Evolutionary conservation across 2,329 filamentous ascomycete genomes (phyloP).

Genomic region (Thelonectria discophora): DNA sequence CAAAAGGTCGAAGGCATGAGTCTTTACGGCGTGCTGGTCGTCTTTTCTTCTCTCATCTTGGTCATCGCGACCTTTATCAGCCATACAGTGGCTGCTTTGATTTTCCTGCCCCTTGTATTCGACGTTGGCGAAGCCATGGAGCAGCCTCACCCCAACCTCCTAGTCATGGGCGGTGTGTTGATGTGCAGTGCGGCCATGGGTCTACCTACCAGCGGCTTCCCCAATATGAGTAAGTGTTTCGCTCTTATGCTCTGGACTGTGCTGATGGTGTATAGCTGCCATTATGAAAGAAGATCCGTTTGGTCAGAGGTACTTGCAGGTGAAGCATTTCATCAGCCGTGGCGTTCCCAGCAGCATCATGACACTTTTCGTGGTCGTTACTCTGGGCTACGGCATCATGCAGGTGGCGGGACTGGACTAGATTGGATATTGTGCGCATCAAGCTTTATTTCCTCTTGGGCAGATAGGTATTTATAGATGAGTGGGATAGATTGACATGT

Average conservation of each 20-base stretch:
- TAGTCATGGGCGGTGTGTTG: constrained; percentile 93
- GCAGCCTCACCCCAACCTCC: constrained; percentile 88
- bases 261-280: constrained; percentile 68
- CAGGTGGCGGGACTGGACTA: constrained; percentile 70
- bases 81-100: constrained; percentile 94
- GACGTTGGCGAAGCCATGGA: constrained; percentile 87
- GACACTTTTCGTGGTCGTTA: constrained; percentile 82
- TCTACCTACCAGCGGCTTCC: constrained; percentile 93
- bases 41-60: constrained; percentile 85
- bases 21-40: constrained; percentile 84
- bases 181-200: constrained; percentile 99
- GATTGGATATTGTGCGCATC: constrained; percentile 16
- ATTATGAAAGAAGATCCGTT: constrained; percentile 99
- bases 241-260: neutral
- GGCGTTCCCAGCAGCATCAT: constrained; percentile 88
- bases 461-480: constrained; percentile 28
- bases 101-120: constrained; percentile 89
- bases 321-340: constrained; percentile 94
- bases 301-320: constrained; percentile 88
- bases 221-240: constrained; percentile 92
- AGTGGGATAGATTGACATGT: constrained; percentile 29
- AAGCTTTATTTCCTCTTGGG: neutral
- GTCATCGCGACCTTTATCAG: constrained; percentile 98
- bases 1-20: constrained; percentile 77
- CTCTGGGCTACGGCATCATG: constrained; percentile 92